A percentile compares a stretch with the other conserved stretches of the same genome.
These are phyloP conservation scores for Phytophthora pseudosyringae DNA, from an alignment of 352 stramenopile genomes.

Conservation along the genomic window DNA sequence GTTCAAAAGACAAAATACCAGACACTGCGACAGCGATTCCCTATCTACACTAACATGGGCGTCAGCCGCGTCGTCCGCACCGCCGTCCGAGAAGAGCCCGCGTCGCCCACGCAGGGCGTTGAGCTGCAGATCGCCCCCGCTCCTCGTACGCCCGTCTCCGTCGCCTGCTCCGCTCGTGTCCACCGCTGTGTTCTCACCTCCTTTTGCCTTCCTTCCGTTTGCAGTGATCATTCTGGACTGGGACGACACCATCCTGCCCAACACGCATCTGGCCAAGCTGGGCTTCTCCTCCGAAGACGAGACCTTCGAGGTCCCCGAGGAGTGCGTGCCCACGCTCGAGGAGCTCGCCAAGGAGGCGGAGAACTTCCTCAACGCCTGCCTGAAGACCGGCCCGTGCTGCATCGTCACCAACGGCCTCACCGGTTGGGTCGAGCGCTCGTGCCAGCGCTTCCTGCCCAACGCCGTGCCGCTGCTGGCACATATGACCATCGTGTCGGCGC, in stretches of 20 bases:
- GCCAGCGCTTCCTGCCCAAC: conserved; percentile 70
- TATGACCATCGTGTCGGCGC: conserved; percentile 74
- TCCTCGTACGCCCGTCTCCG: conserved; percentile 25
- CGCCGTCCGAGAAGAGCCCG: conserved; percentile 24
- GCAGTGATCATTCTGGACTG: conserved; percentile 82
- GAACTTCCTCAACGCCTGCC: conserved; percentile 57
- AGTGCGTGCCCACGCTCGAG: conserved; percentile 37
- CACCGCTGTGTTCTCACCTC: neutral
- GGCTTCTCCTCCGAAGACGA: conserved; percentile 64
- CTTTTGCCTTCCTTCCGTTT: conserved; percentile 1
- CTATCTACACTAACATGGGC: conserved; percentile 28
- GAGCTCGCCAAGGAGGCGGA: conserved; percentile 47
- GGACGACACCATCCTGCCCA: conserved; percentile 84
- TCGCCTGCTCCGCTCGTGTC: neutral
- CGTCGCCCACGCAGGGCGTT: conserved; percentile 23
- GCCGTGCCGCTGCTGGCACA: conserved; percentile 58
- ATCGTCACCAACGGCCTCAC: conserved; percentile 78
- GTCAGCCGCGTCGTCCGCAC: conserved; percentile 38
- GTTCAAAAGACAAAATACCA: conserved; percentile 33
- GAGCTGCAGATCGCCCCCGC: conserved; percentile 14
- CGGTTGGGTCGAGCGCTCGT: conserved; percentile 81
- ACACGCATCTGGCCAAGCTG: conserved; percentile 70
- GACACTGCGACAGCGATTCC: conserved; percentile 12
- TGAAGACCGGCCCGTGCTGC: conserved; percentile 51
- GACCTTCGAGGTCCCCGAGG: conserved; percentile 46